Conservation (phyloP, 2,329 filamentous ascomycete species). For the Colletotrichum incanum region DNA sequence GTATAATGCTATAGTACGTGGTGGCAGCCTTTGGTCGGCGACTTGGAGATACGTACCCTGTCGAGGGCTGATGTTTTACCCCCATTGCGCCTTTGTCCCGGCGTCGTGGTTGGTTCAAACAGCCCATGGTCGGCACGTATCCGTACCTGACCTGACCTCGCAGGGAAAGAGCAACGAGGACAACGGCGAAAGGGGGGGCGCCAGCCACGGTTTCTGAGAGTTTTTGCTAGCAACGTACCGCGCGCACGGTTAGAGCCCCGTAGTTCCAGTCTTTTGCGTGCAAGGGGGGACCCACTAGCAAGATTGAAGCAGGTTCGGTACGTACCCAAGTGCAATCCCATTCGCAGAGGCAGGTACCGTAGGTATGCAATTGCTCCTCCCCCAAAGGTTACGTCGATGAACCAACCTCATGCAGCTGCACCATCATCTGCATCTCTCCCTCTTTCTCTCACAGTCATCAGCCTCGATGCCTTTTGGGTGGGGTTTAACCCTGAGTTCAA, state of each 20-base stretch:
- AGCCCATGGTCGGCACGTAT: slow-evolving; percentile 6
- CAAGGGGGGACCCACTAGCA: slow-evolving; percentile 13
- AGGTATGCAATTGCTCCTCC: neutral
- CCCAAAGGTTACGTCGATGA: neutral
- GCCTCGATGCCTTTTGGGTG: neutral
- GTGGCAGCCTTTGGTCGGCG: neutral
- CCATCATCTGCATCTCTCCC: neutral
- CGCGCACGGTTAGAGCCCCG: slow-evolving; percentile 49
- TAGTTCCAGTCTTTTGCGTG: slow-evolving; percentile 24
- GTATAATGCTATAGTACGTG: too few species aligned
- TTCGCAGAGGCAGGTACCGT: neutral
- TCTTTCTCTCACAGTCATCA: neutral
- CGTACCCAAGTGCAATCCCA: neutral
- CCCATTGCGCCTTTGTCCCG: neutral
- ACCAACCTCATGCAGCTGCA: neutral
- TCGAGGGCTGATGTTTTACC: slow-evolving; percentile 3
- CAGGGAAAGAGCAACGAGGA: slow-evolving; percentile 17
- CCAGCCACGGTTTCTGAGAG: slow-evolving; percentile 15
- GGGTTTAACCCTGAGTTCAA: slow-evolving; percentile 26
- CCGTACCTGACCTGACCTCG: neutral
- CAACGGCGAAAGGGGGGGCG: slow-evolving; percentile 28
- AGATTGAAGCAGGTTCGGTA: neutral
- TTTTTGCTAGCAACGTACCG: slow-evolving; percentile 45
- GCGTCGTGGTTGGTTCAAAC: slow-evolving; percentile 31
- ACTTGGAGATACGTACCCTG: slow-evolving; percentile 19